Base-by-base conservation (phyloP, 176 grass and related monocot genomes). In the Oryza longistaminata region DNA sequence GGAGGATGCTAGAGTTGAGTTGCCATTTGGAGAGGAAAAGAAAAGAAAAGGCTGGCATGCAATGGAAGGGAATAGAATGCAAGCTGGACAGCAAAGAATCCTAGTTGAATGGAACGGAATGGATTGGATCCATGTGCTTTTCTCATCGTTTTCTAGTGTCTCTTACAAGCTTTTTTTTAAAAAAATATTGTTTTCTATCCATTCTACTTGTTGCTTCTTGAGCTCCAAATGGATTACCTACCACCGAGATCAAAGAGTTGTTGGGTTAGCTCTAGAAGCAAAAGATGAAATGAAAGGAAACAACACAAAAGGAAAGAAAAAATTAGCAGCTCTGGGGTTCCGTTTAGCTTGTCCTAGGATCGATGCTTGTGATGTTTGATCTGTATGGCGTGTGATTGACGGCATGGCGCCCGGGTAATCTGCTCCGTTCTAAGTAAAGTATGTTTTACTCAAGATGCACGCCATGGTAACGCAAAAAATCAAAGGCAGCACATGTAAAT, bases 81-180 rank as follows among this genome's bases (percentile, higher is more conserved):
- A 33, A 85, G 77, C 88, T 77, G 83, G 88, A 71, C 19, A 4
- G 72, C 82, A 55, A 16, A n/a, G 68, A 60, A 88, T 88, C 68
- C 74, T 8, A 80, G 33, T 79, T 81, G 80, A 83, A 68, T 72
- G 77, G 45, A 80, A 49, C 12, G 19, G 25, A 69, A 24, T 15
- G 70, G 61, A 79, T 85, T 43, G 17, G 35, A 73, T 46, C 73
- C 79, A 61, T 65, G 71, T 81, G 77, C 64, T 22, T 14, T 15
- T n/a, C 39, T 19, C 4, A 48, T 40, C 27, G 1, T 22, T 52
- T 19, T 65, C n/a, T 40, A 14, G 8, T 8, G 29, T 19, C 68
- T 26, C 24, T 62, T 40, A 9, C 6, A 34, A 35, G 5, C 17
- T 66, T 70, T 61, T 24, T 50, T 27, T 2, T 0, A 27, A 27